A percentile compares a stretch with the other conserved stretches of the same genome.
Evolutionary conservation across 345 rosid genomes (phyloP).

Genomic region (Cardamine occulta): DNA sequence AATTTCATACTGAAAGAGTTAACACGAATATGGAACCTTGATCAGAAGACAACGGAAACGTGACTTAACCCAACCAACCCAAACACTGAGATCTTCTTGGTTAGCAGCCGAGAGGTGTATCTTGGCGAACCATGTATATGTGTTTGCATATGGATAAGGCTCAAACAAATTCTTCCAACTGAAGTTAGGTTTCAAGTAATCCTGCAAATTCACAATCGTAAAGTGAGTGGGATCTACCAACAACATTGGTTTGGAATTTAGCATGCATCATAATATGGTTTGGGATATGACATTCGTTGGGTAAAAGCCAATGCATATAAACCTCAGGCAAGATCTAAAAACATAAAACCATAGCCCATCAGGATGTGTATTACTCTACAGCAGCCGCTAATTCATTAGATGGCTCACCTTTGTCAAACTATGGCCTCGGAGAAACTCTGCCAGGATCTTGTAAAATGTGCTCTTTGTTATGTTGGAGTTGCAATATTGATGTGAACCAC

Average conservation of each 20-base stretch:
- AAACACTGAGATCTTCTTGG: slow-evolving; percentile 54
- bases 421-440: slow-evolving; percentile 64
- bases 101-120: slow-evolving; percentile 52
- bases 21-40: slow-evolving; percentile 44
- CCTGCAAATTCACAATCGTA: slow-evolving; percentile 37
- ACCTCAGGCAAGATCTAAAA: neutral
- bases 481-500: slow-evolving; percentile 53
- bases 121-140: slow-evolving; percentile 54
- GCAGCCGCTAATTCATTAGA: neutral
- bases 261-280: neutral
- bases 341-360: neutral
- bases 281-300: neutral
- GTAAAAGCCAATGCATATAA: neutral
- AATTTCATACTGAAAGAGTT: neutral
- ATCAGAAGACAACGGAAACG: slow-evolving; percentile 58
- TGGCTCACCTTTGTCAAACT: slow-evolving; percentile 51
- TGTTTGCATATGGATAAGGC: slow-evolving; percentile 54
- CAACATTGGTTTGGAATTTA: neutral
- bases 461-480: slow-evolving; percentile 62
- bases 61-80: slow-evolving; percentile 74
- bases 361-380: neutral
- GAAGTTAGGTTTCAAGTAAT: slow-evolving; percentile 47
- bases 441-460: slow-evolving; percentile 55
- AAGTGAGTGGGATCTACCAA: neutral
- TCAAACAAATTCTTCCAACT: slow-evolving; percentile 52